A percentile compares a stretch with the other conserved stretches of the same genome.
These are phyloP conservation scores for Neofusicoccum sp. DNA, from an alignment of 2,329 filamentous ascomycete species.

Conservation along the genomic window DNA sequence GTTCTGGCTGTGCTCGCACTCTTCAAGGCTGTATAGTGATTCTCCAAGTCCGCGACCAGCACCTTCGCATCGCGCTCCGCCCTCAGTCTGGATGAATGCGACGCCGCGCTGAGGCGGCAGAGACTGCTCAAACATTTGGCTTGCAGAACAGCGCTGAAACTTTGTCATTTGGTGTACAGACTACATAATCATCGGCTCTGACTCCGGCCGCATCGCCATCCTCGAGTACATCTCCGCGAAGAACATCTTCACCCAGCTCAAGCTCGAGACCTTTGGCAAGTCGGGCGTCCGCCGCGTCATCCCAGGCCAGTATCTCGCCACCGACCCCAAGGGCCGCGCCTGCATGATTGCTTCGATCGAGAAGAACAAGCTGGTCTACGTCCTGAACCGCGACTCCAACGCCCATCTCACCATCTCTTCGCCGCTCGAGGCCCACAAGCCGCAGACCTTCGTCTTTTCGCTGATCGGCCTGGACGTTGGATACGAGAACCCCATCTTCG, in stretches of 20 bases:
- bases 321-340: conserved; percentile 92
- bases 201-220: conserved; percentile 92
- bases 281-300: conserved; percentile 91
- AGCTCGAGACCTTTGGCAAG: conserved; percentile 97
- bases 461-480: conserved; percentile 89
- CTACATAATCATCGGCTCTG: conserved; percentile 91
- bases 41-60: conserved; percentile 36
- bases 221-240: conserved; percentile 85
- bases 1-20: conserved; percentile 39
- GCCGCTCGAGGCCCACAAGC: conserved; percentile 91
- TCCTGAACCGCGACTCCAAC: conserved; percentile 91
- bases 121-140: neutral
- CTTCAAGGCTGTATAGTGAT: conserved; percentile 49
- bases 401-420: conserved; percentile 96
- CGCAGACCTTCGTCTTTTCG: conserved; percentile 84
- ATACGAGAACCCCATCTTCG: conserved; percentile 96
- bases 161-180: conserved; percentile 55
- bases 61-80: conserved; percentile 26
- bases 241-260: conserved; percentile 84
- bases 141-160: conserved; percentile 31
- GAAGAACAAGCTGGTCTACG: conserved; percentile 99
- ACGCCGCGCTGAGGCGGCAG: conserved; percentile 4
- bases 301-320: conserved; percentile 92
- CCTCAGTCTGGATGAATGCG: conserved; percentile 15
- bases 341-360: conserved; percentile 92